Evolutionary conservation across 768 basidiomycete genomes (phyloP), one percentile per base, ranked within the genome.

Genomic region (Lentinula boryana): DNA sequence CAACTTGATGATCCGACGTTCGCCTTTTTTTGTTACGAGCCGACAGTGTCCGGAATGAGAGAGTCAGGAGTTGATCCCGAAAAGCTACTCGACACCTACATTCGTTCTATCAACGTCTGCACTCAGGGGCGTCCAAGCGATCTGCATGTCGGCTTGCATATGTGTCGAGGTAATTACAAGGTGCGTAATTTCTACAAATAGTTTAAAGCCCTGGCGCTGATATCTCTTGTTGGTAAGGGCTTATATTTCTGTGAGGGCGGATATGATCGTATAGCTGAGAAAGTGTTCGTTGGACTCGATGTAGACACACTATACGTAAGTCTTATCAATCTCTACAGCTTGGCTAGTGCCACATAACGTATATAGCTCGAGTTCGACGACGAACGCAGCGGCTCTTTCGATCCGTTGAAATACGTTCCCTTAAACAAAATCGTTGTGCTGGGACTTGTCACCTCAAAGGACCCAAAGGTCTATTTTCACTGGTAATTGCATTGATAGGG

Each of bases 11-110:
- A 82, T 65, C 79, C 81, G 0, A 82, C 80, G 0, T 80, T 82
- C 63, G 79, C 78, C 43, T 90, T 85, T 72, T 89, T 89, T 68
- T 92, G 90, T 69, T 77, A 78, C 60, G 84, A 86, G 64, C 77
- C 63, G 40, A 80, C 78, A 77, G 75, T 81, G 44, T 65, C 66
- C 12, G 77, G 80, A 18, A 86, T 91, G 84, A 77, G 79, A 67
- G 77, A 76, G 27, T 82, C 79, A 46, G 83, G 82, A 0, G 76
- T 83, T 18, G 85, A 91, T 71, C 80, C 84, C 16, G 84, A 82
- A 56, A 80, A 80, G 3, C 77, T 91, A 48, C 77, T 92, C 18
- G 82, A 89, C 60, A 82, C 83, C 5, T 90, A 90, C 68, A 84
- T 88, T 68, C 77, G 81, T 55, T 81, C 84, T 21, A 85, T 87